phyloP scores from a whole-genome alignment of 2,329 filamentous ascomycete species.

The Colletotrichum caudatum region DNA sequence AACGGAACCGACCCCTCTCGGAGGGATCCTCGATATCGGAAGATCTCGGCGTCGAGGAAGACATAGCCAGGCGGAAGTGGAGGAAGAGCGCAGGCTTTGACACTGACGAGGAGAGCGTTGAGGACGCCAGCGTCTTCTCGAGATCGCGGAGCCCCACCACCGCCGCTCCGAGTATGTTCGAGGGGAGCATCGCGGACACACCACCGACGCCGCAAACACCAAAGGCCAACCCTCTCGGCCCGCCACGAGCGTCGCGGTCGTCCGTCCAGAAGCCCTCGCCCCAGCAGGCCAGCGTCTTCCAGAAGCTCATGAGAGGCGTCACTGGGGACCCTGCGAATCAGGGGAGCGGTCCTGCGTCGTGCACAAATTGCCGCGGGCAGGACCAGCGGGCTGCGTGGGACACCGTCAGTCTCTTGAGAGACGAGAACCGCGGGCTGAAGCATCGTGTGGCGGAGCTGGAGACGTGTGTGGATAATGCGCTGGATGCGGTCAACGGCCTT shows the following conservation, averaged over 20 bases:
- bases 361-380: constrained; percentile 69
- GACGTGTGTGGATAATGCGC: constrained; percentile 69
- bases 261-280: constrained; percentile 46
- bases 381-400: constrained; percentile 73
- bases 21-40: constrained; percentile 61
- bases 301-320: constrained; percentile 58
- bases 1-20: constrained; percentile 47
- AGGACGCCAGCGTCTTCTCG: constrained; percentile 70
- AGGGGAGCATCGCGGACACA: constrained; percentile 44
- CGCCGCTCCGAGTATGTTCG: constrained; percentile 53
- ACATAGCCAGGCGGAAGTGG: constrained; percentile 57
- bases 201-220: constrained; percentile 40
- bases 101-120: constrained; percentile 65
- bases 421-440: constrained; percentile 73
- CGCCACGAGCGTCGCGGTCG: constrained; percentile 7
- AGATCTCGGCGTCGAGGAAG: constrained; percentile 66
- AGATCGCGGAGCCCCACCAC: constrained; percentile 69
- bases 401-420: constrained; percentile 70
- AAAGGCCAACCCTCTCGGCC: constrained; percentile 41
- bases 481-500: constrained; percentile 70
- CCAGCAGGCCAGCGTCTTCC: constrained; percentile 50
- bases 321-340: constrained; percentile 51
- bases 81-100: constrained; percentile 58
- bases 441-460: constrained; percentile 69
- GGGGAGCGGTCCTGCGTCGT: constrained; percentile 50